Base-by-base conservation (phyloP, 75 land plant species). In the Larix kaempferi region DNA sequence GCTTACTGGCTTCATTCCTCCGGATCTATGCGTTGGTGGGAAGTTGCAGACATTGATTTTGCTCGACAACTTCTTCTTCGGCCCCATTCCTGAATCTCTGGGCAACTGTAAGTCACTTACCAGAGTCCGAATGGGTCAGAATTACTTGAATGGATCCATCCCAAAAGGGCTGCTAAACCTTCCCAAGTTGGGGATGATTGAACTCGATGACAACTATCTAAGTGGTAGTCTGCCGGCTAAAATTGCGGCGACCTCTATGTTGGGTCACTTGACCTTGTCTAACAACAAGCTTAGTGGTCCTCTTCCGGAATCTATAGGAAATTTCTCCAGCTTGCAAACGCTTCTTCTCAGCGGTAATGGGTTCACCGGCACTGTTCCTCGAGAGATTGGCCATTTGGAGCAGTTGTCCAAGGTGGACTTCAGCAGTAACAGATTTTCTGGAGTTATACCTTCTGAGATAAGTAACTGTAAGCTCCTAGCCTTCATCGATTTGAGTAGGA, bases 1-100 rank as follows among this genome's bases (percentile, higher is more conserved):
- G 23, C 84, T 97, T 15, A 86, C 86, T 0, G 99, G 99, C 0
- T 25, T 79, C 33, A 88, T 98, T 25, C 99, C 99, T 3, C 81
- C 76, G 6, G 86, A 84, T 29, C 81, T 98, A 3, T 91, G 99
- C 78, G 22, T 17, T 33, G 87, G 91, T 0, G 84, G 78, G 67
- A 67, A 49, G 77, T 82, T 98, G 65, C 27, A 86, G 81, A 77
- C 69, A 25, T 83, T 98, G 62, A 82, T 95, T 57, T 82, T 95
- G 54, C 87, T 91, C 79, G 41, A 86, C 1, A 98, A 95, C 78
- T 73, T 25, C 64, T 88, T 98, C 65, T 74, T 83, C 41, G 99
- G 99, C 5, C 78, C 89, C 65, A 81, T 98, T 22, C 99, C 99
- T 2, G 80, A 85, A 5, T 76, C 77, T 57, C 77, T 98, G 22